These are phyloP conservation scores for Tetradesmus lagerheimii DNA, from an alignment of 139 green algal genomes.

Conservation along the genomic window DNA sequence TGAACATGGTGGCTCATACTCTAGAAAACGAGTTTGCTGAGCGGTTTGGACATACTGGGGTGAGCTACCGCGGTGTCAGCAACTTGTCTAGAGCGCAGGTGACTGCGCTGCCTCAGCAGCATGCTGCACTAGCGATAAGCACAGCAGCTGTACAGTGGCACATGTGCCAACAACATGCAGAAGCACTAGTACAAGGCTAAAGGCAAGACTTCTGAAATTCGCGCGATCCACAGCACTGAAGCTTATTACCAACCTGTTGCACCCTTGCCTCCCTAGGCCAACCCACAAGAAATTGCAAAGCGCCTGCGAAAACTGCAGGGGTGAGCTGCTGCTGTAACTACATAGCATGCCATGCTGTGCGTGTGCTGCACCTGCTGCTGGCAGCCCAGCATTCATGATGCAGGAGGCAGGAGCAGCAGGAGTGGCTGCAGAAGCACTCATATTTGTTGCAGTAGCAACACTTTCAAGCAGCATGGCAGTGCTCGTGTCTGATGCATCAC, in stretches of 20 bases:
- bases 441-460: too few relatives aligned
- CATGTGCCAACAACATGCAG: not conserved
- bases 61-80: not conserved
- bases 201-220: not conserved
- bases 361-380: too few relatives aligned
- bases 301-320: not conserved
- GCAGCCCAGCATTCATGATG: too few relatives aligned
- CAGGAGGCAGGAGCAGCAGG: too few relatives aligned
- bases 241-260: too few relatives aligned
- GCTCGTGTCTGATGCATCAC: not conserved
- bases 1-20: slow-evolving; percentile 19
- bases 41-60: slow-evolving; percentile 31
- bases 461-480: too few relatives aligned
- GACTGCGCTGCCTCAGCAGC: not conserved
- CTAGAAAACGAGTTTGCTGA: slow-evolving; percentile 50
- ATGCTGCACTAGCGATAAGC: not conserved
- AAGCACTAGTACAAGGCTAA: not conserved
- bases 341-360: too few relatives aligned
- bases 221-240: too few relatives aligned
- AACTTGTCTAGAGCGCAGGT: not conserved
- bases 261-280: not conserved
- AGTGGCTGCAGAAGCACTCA: too few relatives aligned
- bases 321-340: not conserved
- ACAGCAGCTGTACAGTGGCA: not conserved
- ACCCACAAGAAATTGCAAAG: not conserved